phyloP scores from a whole-genome alignment of 1,284 basidiomycete genomes.

The Ganoderma meredithae region DNA sequence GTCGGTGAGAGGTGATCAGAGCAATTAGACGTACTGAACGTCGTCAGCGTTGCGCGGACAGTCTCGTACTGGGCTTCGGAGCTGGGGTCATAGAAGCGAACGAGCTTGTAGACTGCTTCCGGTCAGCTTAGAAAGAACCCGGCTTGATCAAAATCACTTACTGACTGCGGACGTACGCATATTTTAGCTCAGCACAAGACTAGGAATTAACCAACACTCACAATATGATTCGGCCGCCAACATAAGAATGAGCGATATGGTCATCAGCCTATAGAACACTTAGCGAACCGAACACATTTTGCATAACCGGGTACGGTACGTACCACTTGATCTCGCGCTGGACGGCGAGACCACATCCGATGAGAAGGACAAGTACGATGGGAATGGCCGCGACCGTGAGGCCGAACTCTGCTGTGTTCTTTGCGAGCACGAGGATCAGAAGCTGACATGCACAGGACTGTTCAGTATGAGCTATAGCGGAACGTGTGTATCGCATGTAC shows the following conservation, averaged over 20 bases:
- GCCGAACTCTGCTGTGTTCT: conserved; percentile 75
- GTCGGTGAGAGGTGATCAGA: conserved; percentile 9
- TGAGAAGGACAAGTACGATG: conserved; percentile 74
- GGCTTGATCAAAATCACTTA: conserved; percentile 43
- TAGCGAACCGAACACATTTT: neutral
- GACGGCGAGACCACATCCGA: conserved; percentile 72
- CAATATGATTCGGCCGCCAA: conserved; percentile 77
- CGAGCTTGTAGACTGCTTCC: conserved; percentile 75
- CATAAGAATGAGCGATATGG: conserved; percentile 73
- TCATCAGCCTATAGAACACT: conserved; percentile 65
- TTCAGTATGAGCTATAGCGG: neutral
- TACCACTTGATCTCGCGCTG: conserved; percentile 82
- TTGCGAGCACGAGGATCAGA: conserved; percentile 62
- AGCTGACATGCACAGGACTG: conserved; percentile 24
- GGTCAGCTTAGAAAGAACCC: conserved; percentile 2
- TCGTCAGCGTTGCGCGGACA: conserved; percentile 77
- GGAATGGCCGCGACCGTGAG: conserved; percentile 84
- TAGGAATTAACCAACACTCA: conserved; percentile 46
- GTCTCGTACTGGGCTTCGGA: conserved; percentile 64
- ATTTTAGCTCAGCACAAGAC: neutral
- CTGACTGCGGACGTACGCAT: conserved; percentile 51
- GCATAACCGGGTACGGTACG: conserved; percentile 25
- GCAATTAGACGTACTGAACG: conserved; percentile 69
- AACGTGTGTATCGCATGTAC: conserved; percentile 43
- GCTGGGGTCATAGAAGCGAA: conserved; percentile 74